Evolutionary conservation across 2,329 filamentous ascomycete species (phyloP).

Genomic region (Pseudopithomyces chartarum): DNA sequence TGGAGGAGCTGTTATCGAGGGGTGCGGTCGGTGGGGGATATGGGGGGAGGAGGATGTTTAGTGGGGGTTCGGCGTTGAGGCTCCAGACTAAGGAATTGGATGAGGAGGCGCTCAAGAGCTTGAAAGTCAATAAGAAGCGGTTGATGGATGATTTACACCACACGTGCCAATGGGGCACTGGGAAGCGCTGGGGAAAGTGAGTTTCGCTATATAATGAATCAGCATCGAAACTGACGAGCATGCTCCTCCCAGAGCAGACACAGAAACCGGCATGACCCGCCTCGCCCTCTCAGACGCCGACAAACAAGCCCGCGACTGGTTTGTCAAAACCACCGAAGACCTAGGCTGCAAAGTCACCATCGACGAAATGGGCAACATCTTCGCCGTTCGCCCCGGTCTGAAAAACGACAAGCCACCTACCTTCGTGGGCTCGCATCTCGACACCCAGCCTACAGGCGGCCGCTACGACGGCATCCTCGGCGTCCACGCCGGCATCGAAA

Average conservation of each 20-base stretch:
- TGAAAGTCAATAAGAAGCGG: conserved; percentile 64
- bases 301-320: conserved; percentile 76
- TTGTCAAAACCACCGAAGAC: conserved; percentile 64
- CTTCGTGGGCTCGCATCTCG: conserved; percentile 70
- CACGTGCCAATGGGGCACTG: conserved; percentile 70
- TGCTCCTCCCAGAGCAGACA: conserved; percentile 49
- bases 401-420: conserved; percentile 63
- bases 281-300: conserved; percentile 74
- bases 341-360: conserved; percentile 71
- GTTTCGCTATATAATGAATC: conserved; percentile 29
- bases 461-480: conserved; percentile 80
- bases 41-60: conserved; percentile 28
- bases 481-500: conserved; percentile 73
- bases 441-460: conserved; percentile 64
- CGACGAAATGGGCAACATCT: conserved; percentile 82
- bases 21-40: background rate
- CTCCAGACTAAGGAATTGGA: conserved; percentile 55
- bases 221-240: conserved; percentile 4
- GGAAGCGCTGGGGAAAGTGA: conserved; percentile 70
- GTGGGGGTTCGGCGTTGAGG: conserved; percentile 35
- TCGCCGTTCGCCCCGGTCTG: conserved; percentile 70
- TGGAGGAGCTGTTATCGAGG: background rate
- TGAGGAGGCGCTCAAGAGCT: conserved; percentile 55
- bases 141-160: conserved; percentile 68
- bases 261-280: conserved; percentile 77